Evolutionary conservation across 2,329 filamentous ascomycete genomes (phyloP).

Genomic region (Talaromyces sp.): DNA sequence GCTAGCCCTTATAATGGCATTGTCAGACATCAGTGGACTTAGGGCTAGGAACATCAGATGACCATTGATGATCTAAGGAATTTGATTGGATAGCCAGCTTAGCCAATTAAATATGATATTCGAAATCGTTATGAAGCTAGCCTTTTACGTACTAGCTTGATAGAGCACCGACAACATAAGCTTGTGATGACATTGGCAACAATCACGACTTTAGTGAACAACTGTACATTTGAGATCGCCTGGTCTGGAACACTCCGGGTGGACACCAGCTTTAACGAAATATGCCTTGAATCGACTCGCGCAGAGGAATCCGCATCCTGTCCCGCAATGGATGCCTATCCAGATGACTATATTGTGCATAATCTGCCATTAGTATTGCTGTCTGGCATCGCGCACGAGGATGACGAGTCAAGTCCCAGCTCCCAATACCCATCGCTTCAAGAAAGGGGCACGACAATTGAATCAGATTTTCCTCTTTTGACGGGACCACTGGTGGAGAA

Average conservation of each 20-base stretch:
- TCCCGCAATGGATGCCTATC: conserved; percentile 48
- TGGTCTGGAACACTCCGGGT: background rate
- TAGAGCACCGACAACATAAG: background rate
- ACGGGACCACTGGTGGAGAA: conserved; percentile 62
- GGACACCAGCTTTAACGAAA: conserved; percentile 4
- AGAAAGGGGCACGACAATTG: conserved; percentile 60
- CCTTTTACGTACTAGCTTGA: background rate
- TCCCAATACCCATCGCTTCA: conserved; percentile 51
- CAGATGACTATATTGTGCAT: conserved; percentile 71
- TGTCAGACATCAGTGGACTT: background rate
- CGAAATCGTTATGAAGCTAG: background rate
- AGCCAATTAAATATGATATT: background rate
- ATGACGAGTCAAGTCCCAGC: conserved; percentile 24
- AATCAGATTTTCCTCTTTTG: conserved; percentile 67
- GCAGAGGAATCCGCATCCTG: conserved; percentile 22
- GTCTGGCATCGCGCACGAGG: conserved; percentile 62
- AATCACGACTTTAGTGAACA: background rate
- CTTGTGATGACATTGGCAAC: background rate
- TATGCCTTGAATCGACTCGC: conserved; percentile 33
- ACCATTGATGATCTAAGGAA: background rate
- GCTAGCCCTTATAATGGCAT: too few relatives aligned
- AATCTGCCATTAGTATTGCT: conserved; percentile 82
- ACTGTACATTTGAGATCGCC: background rate
- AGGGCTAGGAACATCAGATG: background rate
- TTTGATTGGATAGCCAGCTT: background rate